These are phyloP conservation scores for Solidago caesia DNA, from an alignment of 129 eudicot species.

Conservation along the genomic window DNA sequence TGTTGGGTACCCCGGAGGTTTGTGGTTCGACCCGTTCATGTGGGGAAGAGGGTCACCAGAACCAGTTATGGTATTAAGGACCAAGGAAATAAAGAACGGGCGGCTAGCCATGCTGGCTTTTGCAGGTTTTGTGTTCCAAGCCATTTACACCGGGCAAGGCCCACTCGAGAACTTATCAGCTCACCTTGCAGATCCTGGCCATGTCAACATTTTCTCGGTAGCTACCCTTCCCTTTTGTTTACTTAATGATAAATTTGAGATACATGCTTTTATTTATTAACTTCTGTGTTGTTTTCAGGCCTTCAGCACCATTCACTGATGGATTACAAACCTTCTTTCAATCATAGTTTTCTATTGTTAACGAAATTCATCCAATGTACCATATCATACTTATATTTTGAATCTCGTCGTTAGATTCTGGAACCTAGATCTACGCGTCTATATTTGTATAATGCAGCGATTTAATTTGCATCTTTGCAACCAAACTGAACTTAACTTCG, in stretches of 20 bases:
- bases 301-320: slow-evolving; percentile 30
- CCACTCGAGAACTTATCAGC: slow-evolving; percentile 76
- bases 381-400: not conserved
- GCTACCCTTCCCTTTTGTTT: not conserved
- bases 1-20: slow-evolving; percentile 97
- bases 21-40: slow-evolving; percentile 84
- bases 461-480: not conserved
- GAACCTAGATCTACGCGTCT: no score
- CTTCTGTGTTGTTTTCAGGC: slow-evolving; percentile 30
- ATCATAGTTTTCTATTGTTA: not conserved
- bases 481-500: not conserved
- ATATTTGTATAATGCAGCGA: not conserved
- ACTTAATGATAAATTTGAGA: not conserved
- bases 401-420: no score
- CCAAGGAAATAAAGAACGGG: slow-evolving; percentile 96
- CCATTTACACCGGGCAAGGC: slow-evolving; percentile 84
- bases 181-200: slow-evolving; percentile 92
- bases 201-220: slow-evolving; percentile 87
- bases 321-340: not conserved
- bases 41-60: slow-evolving; percentile 93
- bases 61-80: slow-evolving; percentile 87
- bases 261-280: not conserved
- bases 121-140: slow-evolving; percentile 81
- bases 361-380: slow-evolving; percentile 12
- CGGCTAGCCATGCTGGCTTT: slow-evolving; percentile 91